Evolutionary conservation across 176 grass and related monocot species (phyloP), one percentile per base, ranked within the genome.

Genomic region (Neostapfia colusana): DNA sequence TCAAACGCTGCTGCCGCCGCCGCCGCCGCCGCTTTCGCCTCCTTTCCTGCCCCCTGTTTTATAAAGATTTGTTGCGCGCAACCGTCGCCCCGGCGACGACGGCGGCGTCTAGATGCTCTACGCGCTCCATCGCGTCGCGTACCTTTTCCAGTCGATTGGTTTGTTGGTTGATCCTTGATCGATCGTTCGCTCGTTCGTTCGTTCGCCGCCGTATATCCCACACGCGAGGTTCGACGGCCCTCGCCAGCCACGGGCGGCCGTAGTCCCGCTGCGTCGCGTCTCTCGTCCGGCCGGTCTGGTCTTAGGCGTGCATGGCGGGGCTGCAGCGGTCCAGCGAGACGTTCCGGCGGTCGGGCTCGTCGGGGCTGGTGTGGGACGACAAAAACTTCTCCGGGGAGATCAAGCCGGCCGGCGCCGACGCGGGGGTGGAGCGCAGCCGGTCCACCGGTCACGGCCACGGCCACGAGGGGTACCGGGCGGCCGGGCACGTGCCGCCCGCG

Each of bases 291-390:
- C 4, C 40, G 8, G 16, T 54, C 54, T 6, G 28, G 60, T 12
- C 23, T 44, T 8, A 1, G 3, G 14, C 6, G 27, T 72, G 44
- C 44, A 94, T 94, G 92, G 93, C 83, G 61, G 93, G 87, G 67
- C 74, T 96, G 78, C 93, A 88, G 85, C 68, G 93, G 72, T 97
- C 93, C 2, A 92, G 76, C 79, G 89, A 84, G 51, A 97, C 93
- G 72, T 97, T 97, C 81, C 85, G 93, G 76, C 85, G 93, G 82
- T 92, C 93, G 63, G 93, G 93, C 0, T 97, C 93, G 31, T 97
- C 93, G 59, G 93, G 93, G n/a, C 18, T 92, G 60, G 87, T 97
- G 82, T 97, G 93, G 93, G 93, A 97, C 1, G 73, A 91, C 77
- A 86, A 79, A 65, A 53, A 79, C 55, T 48, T 81, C 67, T 82